Conservation (phyloP, 371 early-diverging fungal species). For the Chytridium lagenaria region DNA sequence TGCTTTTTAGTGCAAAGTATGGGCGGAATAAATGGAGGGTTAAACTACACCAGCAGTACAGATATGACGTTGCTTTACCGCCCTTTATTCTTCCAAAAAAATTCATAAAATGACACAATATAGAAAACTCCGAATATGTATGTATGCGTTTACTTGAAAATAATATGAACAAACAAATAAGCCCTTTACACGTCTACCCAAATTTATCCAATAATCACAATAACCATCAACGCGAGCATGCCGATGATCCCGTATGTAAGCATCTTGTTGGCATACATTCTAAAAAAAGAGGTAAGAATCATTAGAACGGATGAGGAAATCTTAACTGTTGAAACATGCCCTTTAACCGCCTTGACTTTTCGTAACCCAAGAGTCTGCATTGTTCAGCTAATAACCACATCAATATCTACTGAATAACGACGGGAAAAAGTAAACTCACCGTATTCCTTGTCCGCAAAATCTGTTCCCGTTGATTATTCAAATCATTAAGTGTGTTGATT, state of each 20-base stretch:
- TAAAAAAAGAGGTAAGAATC: conserved; percentile 36
- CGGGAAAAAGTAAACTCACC: conserved; percentile 52
- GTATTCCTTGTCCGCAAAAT: conserved; percentile 85
- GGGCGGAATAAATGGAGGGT: no score
- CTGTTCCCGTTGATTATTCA: conserved; percentile 90
- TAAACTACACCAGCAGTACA: no score
- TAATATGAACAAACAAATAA: no score
- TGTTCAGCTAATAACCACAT: conserved; percentile 63
- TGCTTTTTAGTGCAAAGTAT: no score
- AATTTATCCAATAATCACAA: conserved; percentile 81
- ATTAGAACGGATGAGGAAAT: not conserved
- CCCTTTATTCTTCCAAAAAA: no score
- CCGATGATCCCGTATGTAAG: conserved; percentile 86
- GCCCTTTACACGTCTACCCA: no score
- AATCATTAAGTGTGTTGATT: conserved; percentile 77
- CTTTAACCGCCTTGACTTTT: conserved; percentile 85
- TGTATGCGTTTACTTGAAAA: no score
- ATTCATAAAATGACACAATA: no score
- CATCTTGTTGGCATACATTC: conserved; percentile 88
- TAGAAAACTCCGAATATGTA: no score
- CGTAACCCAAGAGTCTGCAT: conserved; percentile 89
- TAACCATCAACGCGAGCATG: conserved; percentile 79
- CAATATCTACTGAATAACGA: not conserved
- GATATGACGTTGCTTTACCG: no score
- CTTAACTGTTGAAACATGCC: conserved; percentile 91